Evolutionary conservation across 1,139 yeast species (phyloP), one percentile per base, ranked within the genome.

Genomic region (Zygoascus sp.): DNA sequence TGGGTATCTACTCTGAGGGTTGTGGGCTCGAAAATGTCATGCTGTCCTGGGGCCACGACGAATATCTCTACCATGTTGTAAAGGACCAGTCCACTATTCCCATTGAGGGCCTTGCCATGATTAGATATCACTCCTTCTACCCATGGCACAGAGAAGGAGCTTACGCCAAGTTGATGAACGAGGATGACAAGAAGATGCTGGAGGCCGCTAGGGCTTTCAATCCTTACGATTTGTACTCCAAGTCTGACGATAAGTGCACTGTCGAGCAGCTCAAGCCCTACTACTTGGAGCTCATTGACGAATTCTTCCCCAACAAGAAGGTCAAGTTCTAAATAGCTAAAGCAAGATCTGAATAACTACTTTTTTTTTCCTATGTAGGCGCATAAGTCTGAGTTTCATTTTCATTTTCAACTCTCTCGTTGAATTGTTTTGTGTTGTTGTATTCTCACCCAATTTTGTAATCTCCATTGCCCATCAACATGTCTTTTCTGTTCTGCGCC

Each of bases 41-140:
- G 85, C 65, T 82, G 41, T 80, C 86, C 48, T 82, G 88, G 88
- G 89, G 89, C 6, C 89, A 82, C 57, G 89, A 82, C 59, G 89
- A 82, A 60, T 82, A 82, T 63, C 80, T 82, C 85, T 82, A 80
- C 57, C 86, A 82, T 59, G 69, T 82, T 32, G 86, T 86, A 6
- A 81, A 80, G 59, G 69, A 72, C 47, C 81, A 79, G 57, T 79
- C 85, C 9, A 77, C 73, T 0, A 65, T 82, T 42, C 88, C 88
- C 0, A 75, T 72, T 1, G 83, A 81, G 58, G 88, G 79, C 0
- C 66, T 82, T 49, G 88, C 89, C 1, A 82, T 82, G 87, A 81
- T 82, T 45, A 64, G 89, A 50, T 82, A 82, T 60, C 89, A 82
- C 61, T 81, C 86, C 1, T 82, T 83, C 56, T 82, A 82, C 59